phyloP scores from a whole-genome alignment of 192 early-diverging fungal species.

The Coemansia sp. region DNA sequence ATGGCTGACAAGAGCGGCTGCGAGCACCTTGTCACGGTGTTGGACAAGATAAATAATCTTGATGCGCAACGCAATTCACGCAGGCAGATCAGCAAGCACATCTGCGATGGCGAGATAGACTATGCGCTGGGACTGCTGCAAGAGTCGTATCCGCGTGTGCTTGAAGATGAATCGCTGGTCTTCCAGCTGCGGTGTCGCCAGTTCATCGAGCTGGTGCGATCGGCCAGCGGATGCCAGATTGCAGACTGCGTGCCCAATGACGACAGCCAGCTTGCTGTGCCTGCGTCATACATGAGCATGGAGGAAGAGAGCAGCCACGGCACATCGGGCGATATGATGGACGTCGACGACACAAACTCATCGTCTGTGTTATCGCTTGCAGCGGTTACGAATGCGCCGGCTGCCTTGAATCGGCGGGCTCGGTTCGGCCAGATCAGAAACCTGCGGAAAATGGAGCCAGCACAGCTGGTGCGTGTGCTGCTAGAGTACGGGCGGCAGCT shows the following conservation, averaged over 20 bases:
- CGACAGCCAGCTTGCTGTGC: constrained; percentile 24
- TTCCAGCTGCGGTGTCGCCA: constrained; percentile 82
- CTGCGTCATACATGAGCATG: constrained; percentile 5
- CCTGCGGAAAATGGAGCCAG: constrained; percentile 28
- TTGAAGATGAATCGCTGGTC: constrained; percentile 65
- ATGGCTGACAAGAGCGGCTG: neutral
- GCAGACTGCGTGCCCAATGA: constrained; percentile 38
- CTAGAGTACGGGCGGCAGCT: constrained; percentile 59
- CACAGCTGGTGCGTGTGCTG: constrained; percentile 47
- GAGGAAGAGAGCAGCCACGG: neutral
- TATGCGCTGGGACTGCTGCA: constrained; percentile 68
- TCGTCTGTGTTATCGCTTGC: constrained; percentile 35
- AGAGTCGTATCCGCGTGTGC: constrained; percentile 66
- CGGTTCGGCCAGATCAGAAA: constrained; percentile 35
- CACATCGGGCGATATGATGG: constrained; percentile 44
- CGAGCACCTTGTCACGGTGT: constrained; percentile 22
- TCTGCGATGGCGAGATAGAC: constrained; percentile 77
- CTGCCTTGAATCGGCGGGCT: constrained; percentile 6
- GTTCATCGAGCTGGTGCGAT: constrained; percentile 83
- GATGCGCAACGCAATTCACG: constrained; percentile 32
- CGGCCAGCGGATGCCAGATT: constrained; percentile 36
- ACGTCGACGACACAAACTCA: constrained; percentile 52
- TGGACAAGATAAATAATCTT: constrained; percentile 33
- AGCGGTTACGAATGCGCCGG: constrained; percentile 39
- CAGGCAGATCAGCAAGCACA: constrained; percentile 55